These are phyloP conservation scores for Epicoccum sorghinum DNA, from an alignment of 2,329 filamentous ascomycete species.

Conservation along the genomic window DNA sequence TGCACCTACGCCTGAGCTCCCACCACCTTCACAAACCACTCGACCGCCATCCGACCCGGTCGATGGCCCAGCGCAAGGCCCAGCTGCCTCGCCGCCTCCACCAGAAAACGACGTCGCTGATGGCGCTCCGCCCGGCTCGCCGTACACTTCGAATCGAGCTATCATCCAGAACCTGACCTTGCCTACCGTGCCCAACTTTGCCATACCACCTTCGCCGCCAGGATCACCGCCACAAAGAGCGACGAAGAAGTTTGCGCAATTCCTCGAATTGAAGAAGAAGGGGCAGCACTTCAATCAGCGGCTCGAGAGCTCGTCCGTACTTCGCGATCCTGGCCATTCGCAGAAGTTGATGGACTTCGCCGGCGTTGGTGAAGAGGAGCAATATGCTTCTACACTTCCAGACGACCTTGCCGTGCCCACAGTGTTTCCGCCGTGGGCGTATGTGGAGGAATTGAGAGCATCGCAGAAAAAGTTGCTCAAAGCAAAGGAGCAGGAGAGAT, in stretches of 20 bases:
- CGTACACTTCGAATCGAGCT: constrained; percentile 70
- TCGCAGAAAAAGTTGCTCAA: constrained; percentile 48
- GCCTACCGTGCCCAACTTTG: constrained; percentile 72
- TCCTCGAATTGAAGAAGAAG: constrained; percentile 77
- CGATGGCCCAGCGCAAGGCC: constrained; percentile 38
- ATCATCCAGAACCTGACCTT: constrained; percentile 75
- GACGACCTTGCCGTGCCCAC: constrained; percentile 48
- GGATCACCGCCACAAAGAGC: constrained; percentile 55
- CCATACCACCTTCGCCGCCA: constrained; percentile 76
- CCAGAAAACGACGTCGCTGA: constrained; percentile 21
- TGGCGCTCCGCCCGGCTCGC: constrained; percentile 56
- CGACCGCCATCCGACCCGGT: constrained; percentile 18
- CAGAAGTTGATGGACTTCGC: constrained; percentile 76
- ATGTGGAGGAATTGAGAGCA: constrained; percentile 50
- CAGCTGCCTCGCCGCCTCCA: constrained; percentile 29
- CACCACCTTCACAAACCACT: constrained; percentile 16
- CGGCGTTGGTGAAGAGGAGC: constrained; percentile 60
- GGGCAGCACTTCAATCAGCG: constrained; percentile 80
- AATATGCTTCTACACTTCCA: constrained; percentile 68
- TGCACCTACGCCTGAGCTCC: neutral
- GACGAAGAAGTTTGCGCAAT: constrained; percentile 73
- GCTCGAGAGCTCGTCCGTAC: constrained; percentile 68
- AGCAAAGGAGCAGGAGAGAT: constrained; percentile 40
- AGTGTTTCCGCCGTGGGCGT: constrained; percentile 51
- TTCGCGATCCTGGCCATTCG: constrained; percentile 74